Evolutionary conservation across 768 basidiomycete genomes (phyloP).

Genomic region (Cystofilobasidium bisporidii): DNA sequence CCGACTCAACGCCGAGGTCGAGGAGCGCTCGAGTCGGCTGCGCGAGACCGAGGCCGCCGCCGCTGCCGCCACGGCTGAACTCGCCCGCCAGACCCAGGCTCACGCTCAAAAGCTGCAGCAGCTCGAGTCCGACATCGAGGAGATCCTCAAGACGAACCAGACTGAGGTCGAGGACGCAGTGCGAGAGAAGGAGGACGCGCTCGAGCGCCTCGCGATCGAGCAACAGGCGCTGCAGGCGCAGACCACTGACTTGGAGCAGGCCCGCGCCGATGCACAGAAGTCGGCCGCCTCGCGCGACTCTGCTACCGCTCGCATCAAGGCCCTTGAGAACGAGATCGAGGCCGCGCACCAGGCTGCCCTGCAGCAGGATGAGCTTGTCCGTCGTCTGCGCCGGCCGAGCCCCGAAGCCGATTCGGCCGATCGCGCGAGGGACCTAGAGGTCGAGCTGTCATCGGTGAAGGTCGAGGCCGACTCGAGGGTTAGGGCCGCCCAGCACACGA

Average conservation of each 20-base stretch:
- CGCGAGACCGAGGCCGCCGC: background rate
- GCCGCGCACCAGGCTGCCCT: background rate
- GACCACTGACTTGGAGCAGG: background rate
- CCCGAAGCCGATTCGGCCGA: background rate
- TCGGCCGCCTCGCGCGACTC: background rate
- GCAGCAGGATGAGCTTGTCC: background rate
- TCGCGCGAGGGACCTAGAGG: background rate
- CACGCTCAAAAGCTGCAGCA: constrained; percentile 42
- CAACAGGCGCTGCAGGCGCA: background rate
- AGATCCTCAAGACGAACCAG: constrained; percentile 59
- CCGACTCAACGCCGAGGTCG: background rate
- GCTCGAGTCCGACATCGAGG: constrained; percentile 44
- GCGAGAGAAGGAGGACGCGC: background rate
- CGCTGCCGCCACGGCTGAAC: constrained; percentile 1
- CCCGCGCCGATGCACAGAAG: background rate
- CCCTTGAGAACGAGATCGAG: background rate
- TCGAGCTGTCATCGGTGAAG: constrained; percentile 2
- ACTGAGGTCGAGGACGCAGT: constrained; percentile 39
- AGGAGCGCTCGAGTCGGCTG: background rate
- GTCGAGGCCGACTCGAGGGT: background rate
- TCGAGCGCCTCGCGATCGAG: constrained; percentile 11
- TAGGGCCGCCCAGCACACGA: background rate
- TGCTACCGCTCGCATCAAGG: background rate
- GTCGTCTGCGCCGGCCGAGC: background rate
- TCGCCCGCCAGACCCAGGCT: constrained; percentile 12